These are phyloP conservation scores for Urostyla sp. DNA, from an alignment of 73 alveolate species.

Conservation along the genomic window DNA sequence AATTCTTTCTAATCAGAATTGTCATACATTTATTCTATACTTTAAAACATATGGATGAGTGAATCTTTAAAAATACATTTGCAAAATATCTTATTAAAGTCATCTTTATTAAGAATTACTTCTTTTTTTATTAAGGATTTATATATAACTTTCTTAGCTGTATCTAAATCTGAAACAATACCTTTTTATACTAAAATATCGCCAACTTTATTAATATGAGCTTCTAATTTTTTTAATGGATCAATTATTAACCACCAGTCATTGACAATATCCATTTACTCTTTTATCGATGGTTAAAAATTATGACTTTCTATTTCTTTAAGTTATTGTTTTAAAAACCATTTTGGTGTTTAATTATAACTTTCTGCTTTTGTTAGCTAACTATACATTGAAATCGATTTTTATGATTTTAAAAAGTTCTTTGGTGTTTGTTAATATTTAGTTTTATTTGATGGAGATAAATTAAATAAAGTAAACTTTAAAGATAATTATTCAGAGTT, in stretches of 20 bases:
- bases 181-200: conserved; percentile 43
- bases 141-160: conserved; percentile 27
- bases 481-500: neutral
- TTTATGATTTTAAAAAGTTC: neutral
- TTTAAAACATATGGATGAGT: conserved; percentile 18
- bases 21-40: neutral
- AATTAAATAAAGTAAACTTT: neutral
- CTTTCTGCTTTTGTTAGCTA: neutral
- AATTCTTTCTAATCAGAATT: too few species aligned
- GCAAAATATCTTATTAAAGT: conserved; percentile 46
- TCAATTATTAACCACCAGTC: conserved; percentile 49
- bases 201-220: conserved; percentile 16
- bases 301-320: neutral
- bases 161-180: conserved; percentile 18
- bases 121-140: conserved; percentile 10
- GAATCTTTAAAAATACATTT: conserved; percentile 44
- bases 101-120: conserved; percentile 6
- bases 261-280: conserved; percentile 29
- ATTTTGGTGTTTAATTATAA: conserved; percentile 4
- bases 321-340: neutral
- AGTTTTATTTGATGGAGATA: neutral
- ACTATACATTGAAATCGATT: neutral
- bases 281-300: conserved; percentile 46
- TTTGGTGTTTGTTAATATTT: neutral
- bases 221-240: conserved; percentile 1